These are phyloP conservation scores for Claviceps sp. DNA, from an alignment of 2,329 filamentous ascomycete genomes.

Conservation along the genomic window DNA sequence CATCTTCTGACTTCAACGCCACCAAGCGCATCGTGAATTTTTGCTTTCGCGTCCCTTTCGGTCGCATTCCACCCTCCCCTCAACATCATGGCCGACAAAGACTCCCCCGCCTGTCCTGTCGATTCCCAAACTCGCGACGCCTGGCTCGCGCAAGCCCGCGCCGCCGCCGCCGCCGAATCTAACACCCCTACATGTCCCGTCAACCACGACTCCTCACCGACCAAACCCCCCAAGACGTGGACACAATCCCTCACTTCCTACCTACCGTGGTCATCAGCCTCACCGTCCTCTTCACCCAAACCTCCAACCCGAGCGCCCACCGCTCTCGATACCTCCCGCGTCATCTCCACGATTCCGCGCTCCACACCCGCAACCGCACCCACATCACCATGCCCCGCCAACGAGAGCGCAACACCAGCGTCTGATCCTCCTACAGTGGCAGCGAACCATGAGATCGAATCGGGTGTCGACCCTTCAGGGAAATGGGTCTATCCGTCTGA, in stretches of 20 bases:
- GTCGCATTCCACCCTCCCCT: no score
- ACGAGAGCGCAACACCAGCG: slow-evolving; percentile 17
- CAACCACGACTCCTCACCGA: slow-evolving; percentile 15
- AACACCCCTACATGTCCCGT: slow-evolving; percentile 20
- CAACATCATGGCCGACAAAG: slow-evolving; percentile 7
- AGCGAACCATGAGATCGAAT: slow-evolving; percentile 66
- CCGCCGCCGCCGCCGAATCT: slow-evolving; percentile 26
- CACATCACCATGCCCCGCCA: slow-evolving; percentile 19
- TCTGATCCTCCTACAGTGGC: slow-evolving; percentile 40
- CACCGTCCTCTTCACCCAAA: slow-evolving; percentile 14
- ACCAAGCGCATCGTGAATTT: no score
- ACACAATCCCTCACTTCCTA: slow-evolving; percentile 27
- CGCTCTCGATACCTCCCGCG: slow-evolving; percentile 51
- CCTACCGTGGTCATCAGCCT: slow-evolving; percentile 25
- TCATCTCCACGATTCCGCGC: slow-evolving; percentile 68
- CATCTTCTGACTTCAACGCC: no score
- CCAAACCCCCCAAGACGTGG: slow-evolving; percentile 25
- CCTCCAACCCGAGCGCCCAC: slow-evolving; percentile 7
- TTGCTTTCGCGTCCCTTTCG: no score
- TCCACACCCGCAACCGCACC: slow-evolving; percentile 22
- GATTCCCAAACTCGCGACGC: slow-evolving; percentile 79
- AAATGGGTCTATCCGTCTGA: slow-evolving; percentile 98
- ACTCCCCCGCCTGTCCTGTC: slow-evolving; percentile 56
- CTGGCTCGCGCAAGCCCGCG: slow-evolving; percentile 62
- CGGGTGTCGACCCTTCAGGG: slow-evolving; percentile 56